These are phyloP conservation scores for Crucihimalaya himalaica DNA, from an alignment of 345 rosid genomes.

Conservation along the genomic window DNA sequence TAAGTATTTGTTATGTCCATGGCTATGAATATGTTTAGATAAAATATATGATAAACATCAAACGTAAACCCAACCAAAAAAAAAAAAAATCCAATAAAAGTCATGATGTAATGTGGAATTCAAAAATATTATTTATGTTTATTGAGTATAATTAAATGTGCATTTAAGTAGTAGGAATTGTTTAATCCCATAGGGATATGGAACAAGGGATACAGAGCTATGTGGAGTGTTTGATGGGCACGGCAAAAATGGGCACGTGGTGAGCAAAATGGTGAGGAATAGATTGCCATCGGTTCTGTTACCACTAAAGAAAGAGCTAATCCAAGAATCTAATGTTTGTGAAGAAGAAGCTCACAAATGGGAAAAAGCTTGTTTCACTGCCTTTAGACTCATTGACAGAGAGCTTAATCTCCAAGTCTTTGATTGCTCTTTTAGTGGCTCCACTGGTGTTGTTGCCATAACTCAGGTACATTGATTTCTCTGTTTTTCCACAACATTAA, in stretches of 20 bases:
- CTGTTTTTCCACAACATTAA: background rate
- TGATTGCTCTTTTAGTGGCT: conserved; percentile 76
- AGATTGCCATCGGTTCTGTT: conserved; percentile 61
- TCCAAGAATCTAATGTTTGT: conserved; percentile 32
- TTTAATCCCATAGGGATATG: conserved; percentile 51
- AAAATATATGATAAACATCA: too few relatives aligned
- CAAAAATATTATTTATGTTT: background rate
- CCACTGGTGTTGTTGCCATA: conserved; percentile 75
- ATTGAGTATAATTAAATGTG: background rate
- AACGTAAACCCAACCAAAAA: too few relatives aligned
- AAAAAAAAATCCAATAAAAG: too few relatives aligned
- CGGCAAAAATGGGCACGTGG: conserved; percentile 75
- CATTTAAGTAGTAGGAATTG: background rate
- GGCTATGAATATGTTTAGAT: too few relatives aligned
- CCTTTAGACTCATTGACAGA: conserved; percentile 74
- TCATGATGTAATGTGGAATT: too few relatives aligned
- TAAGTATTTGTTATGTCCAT: too few relatives aligned
- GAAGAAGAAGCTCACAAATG: conserved; percentile 32
- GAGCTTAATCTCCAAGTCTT: conserved; percentile 69
- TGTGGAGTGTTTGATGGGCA: conserved; percentile 93
- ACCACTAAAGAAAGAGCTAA: conserved; percentile 44
- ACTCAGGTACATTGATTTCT: conserved; percentile 48
- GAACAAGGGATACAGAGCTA: conserved; percentile 50
- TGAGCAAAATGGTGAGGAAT: conserved; percentile 71
- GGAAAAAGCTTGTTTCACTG: conserved; percentile 43